These are phyloP conservation scores for Hymenoscyphus occultus DNA, from an alignment of 2,329 filamentous ascomycete genomes.

Conservation along the genomic window DNA sequence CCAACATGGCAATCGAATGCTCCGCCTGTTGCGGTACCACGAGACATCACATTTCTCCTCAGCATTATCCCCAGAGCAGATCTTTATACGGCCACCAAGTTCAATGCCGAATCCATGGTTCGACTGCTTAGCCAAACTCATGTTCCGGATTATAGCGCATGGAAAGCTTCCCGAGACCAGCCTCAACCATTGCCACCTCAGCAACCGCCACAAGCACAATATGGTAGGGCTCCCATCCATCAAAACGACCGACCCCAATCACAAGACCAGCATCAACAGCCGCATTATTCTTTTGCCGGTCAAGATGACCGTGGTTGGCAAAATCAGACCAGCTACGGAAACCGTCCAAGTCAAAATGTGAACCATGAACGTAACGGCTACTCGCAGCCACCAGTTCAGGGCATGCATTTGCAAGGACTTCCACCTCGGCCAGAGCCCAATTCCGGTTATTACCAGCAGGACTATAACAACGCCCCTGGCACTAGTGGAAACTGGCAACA, in stretches of 20 bases:
- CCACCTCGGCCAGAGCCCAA: constrained; percentile 25
- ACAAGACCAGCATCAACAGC: constrained; percentile 10
- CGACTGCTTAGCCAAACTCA: constrained; percentile 66
- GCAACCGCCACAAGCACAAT: constrained; percentile 30
- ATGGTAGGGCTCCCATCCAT: constrained; percentile 28
- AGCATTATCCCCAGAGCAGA: constrained; percentile 62
- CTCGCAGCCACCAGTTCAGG: constrained; percentile 11
- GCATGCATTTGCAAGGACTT: constrained; percentile 15
- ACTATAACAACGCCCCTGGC: constrained; percentile 19
- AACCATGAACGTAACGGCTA: constrained; percentile 20
- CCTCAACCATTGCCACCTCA: constrained; percentile 22
- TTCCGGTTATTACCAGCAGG: constrained; percentile 22
- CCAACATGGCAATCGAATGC: constrained; percentile 36
- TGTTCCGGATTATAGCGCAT: constrained; percentile 59
- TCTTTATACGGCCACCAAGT: constrained; percentile 67
- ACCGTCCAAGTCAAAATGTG: constrained; percentile 12
- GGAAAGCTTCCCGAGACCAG: constrained; percentile 45
- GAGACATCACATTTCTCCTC: constrained; percentile 58
- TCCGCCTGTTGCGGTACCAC: constrained; percentile 66
- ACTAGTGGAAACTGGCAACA: constrained; percentile 16
- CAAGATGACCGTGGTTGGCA: constrained; percentile 16
- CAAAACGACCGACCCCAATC: constrained; percentile 18
- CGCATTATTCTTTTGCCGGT: constrained; percentile 10
- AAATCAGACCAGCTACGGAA: constrained; percentile 11
- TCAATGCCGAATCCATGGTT: constrained; percentile 70